phyloP scores from a whole-genome alignment of 768 basidiomycete species.

The Crassisporium funariophilum region DNA sequence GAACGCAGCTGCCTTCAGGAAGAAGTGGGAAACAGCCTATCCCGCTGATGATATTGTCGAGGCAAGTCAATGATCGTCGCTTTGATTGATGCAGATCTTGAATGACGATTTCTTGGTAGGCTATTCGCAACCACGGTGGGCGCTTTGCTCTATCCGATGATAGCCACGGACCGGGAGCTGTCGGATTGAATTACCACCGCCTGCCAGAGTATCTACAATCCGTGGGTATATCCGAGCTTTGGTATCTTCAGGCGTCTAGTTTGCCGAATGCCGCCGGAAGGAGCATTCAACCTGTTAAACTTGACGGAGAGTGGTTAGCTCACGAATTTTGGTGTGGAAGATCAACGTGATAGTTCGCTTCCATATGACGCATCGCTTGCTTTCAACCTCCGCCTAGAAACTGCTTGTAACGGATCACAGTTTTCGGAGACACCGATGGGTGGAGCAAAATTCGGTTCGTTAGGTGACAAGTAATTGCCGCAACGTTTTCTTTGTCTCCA shows the following conservation, averaged over 20 bases:
- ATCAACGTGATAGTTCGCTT: slow-evolving; percentile 11
- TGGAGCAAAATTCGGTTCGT: slow-evolving; percentile 2
- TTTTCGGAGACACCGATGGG: slow-evolving; percentile 6
- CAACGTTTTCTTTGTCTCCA: slow-evolving; percentile 4
- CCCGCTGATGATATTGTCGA: slow-evolving; percentile 77
- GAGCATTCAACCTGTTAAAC: slow-evolving; percentile 41
- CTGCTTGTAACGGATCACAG: too few relatives aligned
- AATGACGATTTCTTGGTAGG: slow-evolving; percentile 41
- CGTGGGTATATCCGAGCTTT: slow-evolving; percentile 64
- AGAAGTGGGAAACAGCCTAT: slow-evolving; percentile 86
- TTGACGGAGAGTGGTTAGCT: slow-evolving; percentile 57
- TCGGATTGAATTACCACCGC: slow-evolving; percentile 82
- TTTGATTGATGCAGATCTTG: slow-evolving; percentile 3
- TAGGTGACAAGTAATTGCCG: slow-evolving; percentile 12
- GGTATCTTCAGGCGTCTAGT: slow-evolving; percentile 53
- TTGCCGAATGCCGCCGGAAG: slow-evolving; percentile 50
- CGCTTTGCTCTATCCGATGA: slow-evolving; percentile 91
- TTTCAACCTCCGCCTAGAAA: neutral
- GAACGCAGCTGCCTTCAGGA: slow-evolving; percentile 91
- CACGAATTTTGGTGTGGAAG: slow-evolving; percentile 57
- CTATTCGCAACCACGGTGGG: slow-evolving; percentile 70
- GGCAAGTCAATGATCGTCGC: slow-evolving; percentile 40
- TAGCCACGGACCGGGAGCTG: slow-evolving; percentile 87
- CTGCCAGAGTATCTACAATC: slow-evolving; percentile 64
- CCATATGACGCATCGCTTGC: slow-evolving; percentile 9